Evolutionary conservation across 139 green algal species (phyloP).

Genomic region (Chlorella sorokiniana): DNA sequence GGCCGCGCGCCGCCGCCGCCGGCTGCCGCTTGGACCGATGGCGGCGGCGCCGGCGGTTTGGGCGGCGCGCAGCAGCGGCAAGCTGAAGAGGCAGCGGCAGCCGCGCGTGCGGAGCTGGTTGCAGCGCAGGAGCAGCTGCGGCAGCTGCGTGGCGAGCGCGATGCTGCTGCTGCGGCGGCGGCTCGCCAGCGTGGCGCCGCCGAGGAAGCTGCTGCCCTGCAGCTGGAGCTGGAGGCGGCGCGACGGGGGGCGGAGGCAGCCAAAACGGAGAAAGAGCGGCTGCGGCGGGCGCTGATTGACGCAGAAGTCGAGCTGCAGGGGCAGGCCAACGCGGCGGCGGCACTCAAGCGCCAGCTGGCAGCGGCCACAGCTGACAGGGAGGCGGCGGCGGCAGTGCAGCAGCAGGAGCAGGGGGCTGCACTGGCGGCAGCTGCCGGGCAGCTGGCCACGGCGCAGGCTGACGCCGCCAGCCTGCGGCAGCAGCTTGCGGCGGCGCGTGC

Average conservation of each 20-base stretch:
- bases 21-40: neutral
- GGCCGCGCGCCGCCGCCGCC: too few relatives aligned
- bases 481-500: constrained; percentile 4
- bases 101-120: neutral
- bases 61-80: neutral
- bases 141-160: constrained; percentile 10
- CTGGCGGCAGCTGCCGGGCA: neutral
- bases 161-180: neutral
- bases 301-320: constrained; percentile 36
- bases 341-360: constrained; percentile 1
- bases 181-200: neutral
- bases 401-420: neutral
- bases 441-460: constrained; percentile 9
- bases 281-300: constrained; percentile 26
- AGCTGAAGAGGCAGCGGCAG: neutral
- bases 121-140: neutral
- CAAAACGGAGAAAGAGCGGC: neutral
- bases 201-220: neutral
- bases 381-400: too few relatives aligned
- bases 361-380: too few relatives aligned
- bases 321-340: neutral
- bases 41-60: neutral
- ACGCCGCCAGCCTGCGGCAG: neutral
- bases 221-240: constrained; percentile 12
- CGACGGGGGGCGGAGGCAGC: neutral